Percentiles rank a stretch among this genome's conserved stretches.
Evolutionary conservation across 1,284 basidiomycete species (phyloP).

Genomic region (Moesziomyces globuligerus): DNA sequence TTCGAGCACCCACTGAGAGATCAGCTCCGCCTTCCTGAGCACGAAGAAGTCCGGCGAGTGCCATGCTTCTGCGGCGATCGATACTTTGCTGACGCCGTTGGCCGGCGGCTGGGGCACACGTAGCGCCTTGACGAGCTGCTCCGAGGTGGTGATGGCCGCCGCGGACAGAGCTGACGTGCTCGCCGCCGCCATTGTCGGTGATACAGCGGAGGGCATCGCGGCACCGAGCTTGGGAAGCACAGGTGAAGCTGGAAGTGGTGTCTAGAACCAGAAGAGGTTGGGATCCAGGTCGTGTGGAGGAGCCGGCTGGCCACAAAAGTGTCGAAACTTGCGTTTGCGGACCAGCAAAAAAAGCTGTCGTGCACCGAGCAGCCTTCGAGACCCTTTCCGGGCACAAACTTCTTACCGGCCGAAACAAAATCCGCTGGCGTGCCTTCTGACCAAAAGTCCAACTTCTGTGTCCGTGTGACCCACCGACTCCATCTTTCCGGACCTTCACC

Average conservation of each 20-base stretch:
- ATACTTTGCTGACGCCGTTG: slow-evolving; percentile 27
- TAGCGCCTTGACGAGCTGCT: slow-evolving; percentile 56
- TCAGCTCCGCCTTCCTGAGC: slow-evolving; percentile 50
- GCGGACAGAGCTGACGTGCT: slow-evolving; percentile 14
- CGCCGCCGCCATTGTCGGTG: neutral
- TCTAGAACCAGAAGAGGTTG: neutral
- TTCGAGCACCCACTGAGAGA: slow-evolving; percentile 51
- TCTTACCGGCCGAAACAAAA: slow-evolving; percentile 40
- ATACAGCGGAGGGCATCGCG: slow-evolving; percentile 2
- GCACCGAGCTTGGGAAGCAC: neutral
- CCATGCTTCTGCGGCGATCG: slow-evolving; percentile 43
- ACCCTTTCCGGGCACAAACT: slow-evolving; percentile 12
- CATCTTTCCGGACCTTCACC: slow-evolving; percentile 6
- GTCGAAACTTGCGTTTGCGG: slow-evolving; percentile 2
- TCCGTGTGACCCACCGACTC: neutral
- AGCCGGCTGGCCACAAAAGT: slow-evolving; percentile 1
- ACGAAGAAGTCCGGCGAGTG: slow-evolving; percentile 31
- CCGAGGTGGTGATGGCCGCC: slow-evolving; percentile 54
- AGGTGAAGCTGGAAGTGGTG: neutral
- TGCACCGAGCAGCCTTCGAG: slow-evolving; percentile 3
- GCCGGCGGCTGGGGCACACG: slow-evolving; percentile 34
- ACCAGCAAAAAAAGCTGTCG: slow-evolving; percentile 12
- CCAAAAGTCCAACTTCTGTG: neutral
- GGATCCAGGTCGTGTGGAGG: slow-evolving; percentile 21
- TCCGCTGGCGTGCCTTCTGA: neutral